Evolutionary conservation across 345 rosid species (phyloP).

Genomic region (Mercurialis annua): DNA sequence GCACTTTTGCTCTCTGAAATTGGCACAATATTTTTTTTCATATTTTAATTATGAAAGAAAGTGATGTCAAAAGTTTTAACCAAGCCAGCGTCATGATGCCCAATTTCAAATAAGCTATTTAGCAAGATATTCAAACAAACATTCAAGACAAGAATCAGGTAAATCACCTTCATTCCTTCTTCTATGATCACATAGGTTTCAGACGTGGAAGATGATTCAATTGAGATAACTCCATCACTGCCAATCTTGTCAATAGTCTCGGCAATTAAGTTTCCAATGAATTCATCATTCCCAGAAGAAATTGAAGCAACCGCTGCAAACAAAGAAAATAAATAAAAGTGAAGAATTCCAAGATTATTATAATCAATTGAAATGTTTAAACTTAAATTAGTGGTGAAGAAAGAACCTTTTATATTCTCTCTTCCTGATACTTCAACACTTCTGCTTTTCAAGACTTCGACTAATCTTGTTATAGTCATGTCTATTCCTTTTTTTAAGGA

Average conservation of each 20-base stretch:
- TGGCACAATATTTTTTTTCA: background rate
- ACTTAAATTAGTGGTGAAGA: slow-evolving; percentile 10
- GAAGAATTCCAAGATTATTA: slow-evolving; percentile 7
- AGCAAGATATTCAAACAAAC: background rate
- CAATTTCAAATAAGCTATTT: background rate
- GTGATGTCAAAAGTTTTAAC: background rate
- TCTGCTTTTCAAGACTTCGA: slow-evolving; percentile 41
- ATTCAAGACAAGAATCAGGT: slow-evolving; percentile 5
- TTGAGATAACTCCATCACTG: slow-evolving; percentile 73
- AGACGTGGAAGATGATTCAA: slow-evolving; percentile 69
- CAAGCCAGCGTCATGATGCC: background rate
- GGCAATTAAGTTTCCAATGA: slow-evolving; percentile 59
- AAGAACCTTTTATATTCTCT: slow-evolving; percentile 61
- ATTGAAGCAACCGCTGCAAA: slow-evolving; percentile 80
- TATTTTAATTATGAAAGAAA: background rate
- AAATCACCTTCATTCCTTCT: slow-evolving; percentile 83
- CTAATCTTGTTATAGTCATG: slow-evolving; percentile 53
- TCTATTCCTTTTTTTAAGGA: slow-evolving; percentile 66
- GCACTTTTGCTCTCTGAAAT: background rate
- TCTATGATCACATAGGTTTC: slow-evolving; percentile 68
- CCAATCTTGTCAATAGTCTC: slow-evolving; percentile 78
- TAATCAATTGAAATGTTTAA: background rate
- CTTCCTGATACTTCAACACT: slow-evolving; percentile 64
- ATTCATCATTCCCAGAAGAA: slow-evolving; percentile 89
- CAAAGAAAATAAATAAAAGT: background rate